phyloP scores from a whole-genome alignment of 352 stramenopile genomes.

The Globisporangium okanoganense region DNA sequence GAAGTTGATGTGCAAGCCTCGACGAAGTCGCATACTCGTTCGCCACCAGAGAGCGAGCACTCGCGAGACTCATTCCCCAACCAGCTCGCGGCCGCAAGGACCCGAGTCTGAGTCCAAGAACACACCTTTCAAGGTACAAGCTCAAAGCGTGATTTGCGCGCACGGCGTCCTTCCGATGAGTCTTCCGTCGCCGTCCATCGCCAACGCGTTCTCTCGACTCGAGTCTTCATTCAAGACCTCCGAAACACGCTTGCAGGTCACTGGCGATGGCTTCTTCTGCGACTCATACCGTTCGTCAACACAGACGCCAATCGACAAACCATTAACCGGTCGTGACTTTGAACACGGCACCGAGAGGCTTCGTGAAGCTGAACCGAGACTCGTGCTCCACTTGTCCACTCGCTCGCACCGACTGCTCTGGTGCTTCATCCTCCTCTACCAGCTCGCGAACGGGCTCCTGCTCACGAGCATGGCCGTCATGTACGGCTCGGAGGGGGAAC shows the following conservation, averaged over 20 bases:
- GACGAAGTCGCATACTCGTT: not conserved
- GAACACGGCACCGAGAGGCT: not conserved
- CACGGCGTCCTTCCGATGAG: not conserved
- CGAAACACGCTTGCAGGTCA: not conserved
- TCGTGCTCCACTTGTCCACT: not conserved
- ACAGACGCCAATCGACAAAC: not conserved
- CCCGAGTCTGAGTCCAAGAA: not conserved
- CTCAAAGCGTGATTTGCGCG: not conserved
- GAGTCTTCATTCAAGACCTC: not conserved
- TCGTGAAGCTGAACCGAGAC: not conserved
- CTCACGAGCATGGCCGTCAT: conserved; percentile 8
- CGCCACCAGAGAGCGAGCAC: too few relatives aligned
- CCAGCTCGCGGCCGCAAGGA: not conserved
- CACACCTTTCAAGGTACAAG: not conserved
- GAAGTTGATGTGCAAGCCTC: not conserved
- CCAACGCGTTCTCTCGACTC: not conserved
- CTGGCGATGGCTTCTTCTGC: not conserved
- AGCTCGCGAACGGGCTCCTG: conserved; percentile 5
- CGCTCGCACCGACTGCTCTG: conserved; percentile 3
- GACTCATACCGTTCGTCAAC: not conserved
- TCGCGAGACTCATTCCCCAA: not conserved
- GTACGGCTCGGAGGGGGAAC: conserved; percentile 5
- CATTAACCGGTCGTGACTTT: not conserved
- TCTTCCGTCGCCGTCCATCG: not conserved
- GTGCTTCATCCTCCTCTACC: conserved; percentile 8